phyloP scores from a whole-genome alignment of 2,329 filamentous ascomycete species.

The Paecilomyces fulvus region DNA sequence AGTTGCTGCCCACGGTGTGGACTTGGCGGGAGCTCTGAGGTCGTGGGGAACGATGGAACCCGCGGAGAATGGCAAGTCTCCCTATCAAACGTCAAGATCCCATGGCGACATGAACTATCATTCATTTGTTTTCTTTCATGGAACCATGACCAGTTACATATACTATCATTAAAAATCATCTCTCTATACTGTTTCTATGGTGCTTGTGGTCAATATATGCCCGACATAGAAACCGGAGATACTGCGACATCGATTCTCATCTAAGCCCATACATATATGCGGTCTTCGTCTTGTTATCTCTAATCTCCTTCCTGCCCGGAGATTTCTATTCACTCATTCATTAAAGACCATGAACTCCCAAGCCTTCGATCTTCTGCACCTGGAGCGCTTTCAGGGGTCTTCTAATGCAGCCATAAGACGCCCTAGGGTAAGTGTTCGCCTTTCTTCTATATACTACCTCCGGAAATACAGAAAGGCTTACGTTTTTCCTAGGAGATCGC shows the following conservation, averaged over 20 bases:
- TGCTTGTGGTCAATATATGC: background rate
- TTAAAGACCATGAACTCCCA: constrained; percentile 21
- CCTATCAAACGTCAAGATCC: background rate
- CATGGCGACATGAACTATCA: background rate
- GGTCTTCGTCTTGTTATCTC: background rate
- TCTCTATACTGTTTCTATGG: background rate
- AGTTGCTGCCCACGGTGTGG: background rate
- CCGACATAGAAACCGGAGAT: background rate
- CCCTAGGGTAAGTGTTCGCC: constrained; percentile 51
- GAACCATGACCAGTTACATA: background rate
- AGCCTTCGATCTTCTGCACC: constrained; percentile 60
- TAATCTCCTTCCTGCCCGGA: background rate
- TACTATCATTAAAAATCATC: background rate
- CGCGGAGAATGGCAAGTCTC: background rate
- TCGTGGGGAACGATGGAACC: background rate
- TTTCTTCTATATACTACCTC: background rate
- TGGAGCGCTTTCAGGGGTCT: constrained; percentile 55
- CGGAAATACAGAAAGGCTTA: constrained; percentile 4
- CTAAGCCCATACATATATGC: background rate
- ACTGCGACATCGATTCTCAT: background rate
- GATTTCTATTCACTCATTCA: background rate
- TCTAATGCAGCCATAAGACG: constrained; percentile 63
- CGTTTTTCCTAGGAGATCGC: constrained; percentile 65
- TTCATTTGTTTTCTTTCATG: background rate
- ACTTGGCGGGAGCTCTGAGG: background rate